Evolutionary conservation across 306 rosid species (phyloP), one percentile per base, ranked within the genome.

Genomic region (Malus domestica): DNA sequence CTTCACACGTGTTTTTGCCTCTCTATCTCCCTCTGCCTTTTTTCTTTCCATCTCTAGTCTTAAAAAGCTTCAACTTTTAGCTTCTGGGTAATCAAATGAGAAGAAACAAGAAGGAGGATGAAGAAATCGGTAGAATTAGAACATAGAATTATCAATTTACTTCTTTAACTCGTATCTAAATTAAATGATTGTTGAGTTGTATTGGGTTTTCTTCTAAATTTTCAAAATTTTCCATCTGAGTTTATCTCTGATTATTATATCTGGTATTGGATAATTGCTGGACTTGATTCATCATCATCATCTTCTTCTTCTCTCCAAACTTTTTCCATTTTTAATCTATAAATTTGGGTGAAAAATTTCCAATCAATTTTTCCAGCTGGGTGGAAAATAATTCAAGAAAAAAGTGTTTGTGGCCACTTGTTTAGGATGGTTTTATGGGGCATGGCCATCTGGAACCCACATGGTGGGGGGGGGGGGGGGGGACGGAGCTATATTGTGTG

Each of bases 121-220:
- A 45, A 45, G 4, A 29, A 18, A 4, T 82, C 86, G 93, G 95
- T 89, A 82, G 72, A 77, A 72, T 40, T 87, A 80, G 71, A 77
- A 75, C 65, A n/a, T 20, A 71, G 32, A 33, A 71, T 55, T 18
- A 32, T 52, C 75, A 52, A 32, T 9, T 59, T 54, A 5, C 1
- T 3, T 35, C 32, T 52, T 52, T 9, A 22, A 58, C 15, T 2
- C 29, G 25, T 46, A 8, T 27, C 38, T 14, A 6, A 71, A 22
- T 18, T 71, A 64, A 33, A 25, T 71, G 33, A 22, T 71, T 55
- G 65, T 55, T 71, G 29, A n/a, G 4, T 58, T 71, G 0, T 38
- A 8, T n/a, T 58, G 67, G 67, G 38, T 72, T 58, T 71, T 8
- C 4, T 44, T 27, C 10, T 3, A 19, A 16, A 16, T 54, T 54